Percentiles rank a stretch among this genome's conserved stretches.
Evolutionary conservation across 2,329 filamentous ascomycete species (phyloP).

Genomic region (Huntiella bhutanensis): DNA sequence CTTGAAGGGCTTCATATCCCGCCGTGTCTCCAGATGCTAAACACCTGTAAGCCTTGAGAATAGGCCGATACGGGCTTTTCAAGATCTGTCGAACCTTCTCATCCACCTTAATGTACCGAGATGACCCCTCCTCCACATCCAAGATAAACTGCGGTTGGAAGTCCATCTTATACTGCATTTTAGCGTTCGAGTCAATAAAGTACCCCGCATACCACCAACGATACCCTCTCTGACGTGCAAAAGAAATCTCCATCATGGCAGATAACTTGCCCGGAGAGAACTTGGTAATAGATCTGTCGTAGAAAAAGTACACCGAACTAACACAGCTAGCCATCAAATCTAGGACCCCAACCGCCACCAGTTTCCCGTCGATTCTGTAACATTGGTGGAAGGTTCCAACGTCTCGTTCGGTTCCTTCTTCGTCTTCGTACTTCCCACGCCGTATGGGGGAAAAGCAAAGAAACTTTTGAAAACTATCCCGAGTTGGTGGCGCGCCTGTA

Average conservation of each 20-base stretch:
- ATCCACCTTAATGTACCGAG: conserved; percentile 43
- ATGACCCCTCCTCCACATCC: conserved; percentile 37
- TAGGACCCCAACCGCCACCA: conserved; percentile 59
- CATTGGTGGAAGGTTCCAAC: conserved; percentile 68
- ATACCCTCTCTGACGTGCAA: conserved; percentile 52
- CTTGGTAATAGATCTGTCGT: conserved; percentile 53
- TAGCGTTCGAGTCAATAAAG: conserved; percentile 63
- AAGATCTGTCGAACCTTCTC: conserved; percentile 13
- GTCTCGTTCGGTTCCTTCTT: conserved; percentile 31
- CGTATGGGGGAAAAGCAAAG: conserved; percentile 52
- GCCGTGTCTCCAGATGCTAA: conserved; percentile 6
- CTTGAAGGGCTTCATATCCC: conserved; percentile 13
- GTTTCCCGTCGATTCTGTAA: conserved; percentile 55
- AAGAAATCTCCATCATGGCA: conserved; percentile 51
- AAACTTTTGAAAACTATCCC: conserved; percentile 55
- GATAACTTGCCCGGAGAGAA: conserved; percentile 58
- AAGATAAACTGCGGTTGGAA: conserved; percentile 58
- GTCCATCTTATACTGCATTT: conserved; percentile 74
- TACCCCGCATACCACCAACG: conserved; percentile 64
- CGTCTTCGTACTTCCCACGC: conserved; percentile 23
- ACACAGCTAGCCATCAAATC: conserved; percentile 61
- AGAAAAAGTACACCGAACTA: conserved; percentile 69
- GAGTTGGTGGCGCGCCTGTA: conserved; percentile 20
- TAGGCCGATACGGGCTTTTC: not conserved
- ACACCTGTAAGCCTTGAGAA: not conserved